Evolutionary conservation across 495 filamentous ascomycete genomes (phyloP), one percentile per base, ranked within the genome.

Genomic region (Penicillium desertorum): DNA sequence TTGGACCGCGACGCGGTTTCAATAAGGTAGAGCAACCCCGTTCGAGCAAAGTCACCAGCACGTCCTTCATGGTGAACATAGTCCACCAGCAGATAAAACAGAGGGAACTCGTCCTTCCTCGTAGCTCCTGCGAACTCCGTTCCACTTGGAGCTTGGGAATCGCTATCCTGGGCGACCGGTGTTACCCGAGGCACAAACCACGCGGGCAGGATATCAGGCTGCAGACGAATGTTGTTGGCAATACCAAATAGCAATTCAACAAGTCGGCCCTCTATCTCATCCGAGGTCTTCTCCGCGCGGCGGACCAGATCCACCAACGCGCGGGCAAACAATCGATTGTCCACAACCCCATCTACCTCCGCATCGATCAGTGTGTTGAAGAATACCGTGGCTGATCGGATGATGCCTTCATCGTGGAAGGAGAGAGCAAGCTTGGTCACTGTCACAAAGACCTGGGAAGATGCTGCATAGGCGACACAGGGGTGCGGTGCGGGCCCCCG

Each of bases 11-110:
- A 92, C 2, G 93, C 91, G 3, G 90, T 88, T 71, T 98, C 94
- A 60, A 98, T 95, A 56, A 99, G 87, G 68, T 99, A 98, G 8
- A 99, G 81, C 48, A 99, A 72, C 0, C 94, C 94, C 0, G 93
- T 99, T 48, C 94, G 81, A n/a, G 95, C 93, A 76, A 99, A 99
- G 70, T 99, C 94, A 22, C 94, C 94, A 19, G 92, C 86, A 32
- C 89, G 85, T 45, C 92, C 92, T 55, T 96, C 92, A 57, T 93
- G 87, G 66, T 99, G 92, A 32, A 99, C 92, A 71, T 96, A 94
- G 67, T 98, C 92, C 51, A 99, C 88, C 56, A 98, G 79, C 32
- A 96, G 76, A 71, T 97, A 98, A 75, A 97, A 98, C 22, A 99
- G 67, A 1, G 94, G 94, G 65, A 99, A 98, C 62, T 95, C 91